phyloP scores from a whole-genome alignment of 176 grass and related monocot species.

The Zea mays region DNA sequence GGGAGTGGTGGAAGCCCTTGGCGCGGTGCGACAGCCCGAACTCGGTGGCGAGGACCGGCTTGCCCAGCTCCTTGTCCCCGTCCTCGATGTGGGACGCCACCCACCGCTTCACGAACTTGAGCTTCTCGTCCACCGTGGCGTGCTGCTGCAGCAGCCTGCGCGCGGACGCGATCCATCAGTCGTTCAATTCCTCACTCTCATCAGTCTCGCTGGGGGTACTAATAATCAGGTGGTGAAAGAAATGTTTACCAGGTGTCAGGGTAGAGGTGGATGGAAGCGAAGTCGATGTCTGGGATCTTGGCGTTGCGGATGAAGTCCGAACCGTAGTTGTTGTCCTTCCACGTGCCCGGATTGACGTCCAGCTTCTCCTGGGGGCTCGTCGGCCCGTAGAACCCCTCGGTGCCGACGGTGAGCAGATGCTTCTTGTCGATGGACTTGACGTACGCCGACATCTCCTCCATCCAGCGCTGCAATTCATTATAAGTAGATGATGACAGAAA shows the following conservation, averaged over 20 bases:
- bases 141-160: conserved; percentile 52
- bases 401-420: conserved; percentile 80
- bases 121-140: conserved; percentile 61
- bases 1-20: conserved; percentile 60
- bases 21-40: conserved; percentile 70
- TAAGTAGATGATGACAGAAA: background rate
- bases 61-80: conserved; percentile 67
- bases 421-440: conserved; percentile 74
- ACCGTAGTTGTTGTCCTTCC: conserved; percentile 65
- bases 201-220: background rate
- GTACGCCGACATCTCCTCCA: conserved; percentile 84
- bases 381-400: conserved; percentile 91
- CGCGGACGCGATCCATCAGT: background rate
- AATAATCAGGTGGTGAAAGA: background rate
- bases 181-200: background rate
- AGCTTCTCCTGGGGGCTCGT: conserved; percentile 50
- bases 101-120: conserved; percentile 70
- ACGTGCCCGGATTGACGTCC: conserved; percentile 68
- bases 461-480: conserved; percentile 59
- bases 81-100: conserved; percentile 78
- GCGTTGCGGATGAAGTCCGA: conserved; percentile 86
- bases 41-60: conserved; percentile 83
- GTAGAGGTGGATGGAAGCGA: conserved; percentile 89
- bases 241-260: conserved; percentile 70
- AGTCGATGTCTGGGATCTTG: conserved; percentile 69